These are phyloP conservation scores for Calonectria honghensis DNA, from an alignment of 2,329 filamentous ascomycete genomes.

Conservation along the genomic window DNA sequence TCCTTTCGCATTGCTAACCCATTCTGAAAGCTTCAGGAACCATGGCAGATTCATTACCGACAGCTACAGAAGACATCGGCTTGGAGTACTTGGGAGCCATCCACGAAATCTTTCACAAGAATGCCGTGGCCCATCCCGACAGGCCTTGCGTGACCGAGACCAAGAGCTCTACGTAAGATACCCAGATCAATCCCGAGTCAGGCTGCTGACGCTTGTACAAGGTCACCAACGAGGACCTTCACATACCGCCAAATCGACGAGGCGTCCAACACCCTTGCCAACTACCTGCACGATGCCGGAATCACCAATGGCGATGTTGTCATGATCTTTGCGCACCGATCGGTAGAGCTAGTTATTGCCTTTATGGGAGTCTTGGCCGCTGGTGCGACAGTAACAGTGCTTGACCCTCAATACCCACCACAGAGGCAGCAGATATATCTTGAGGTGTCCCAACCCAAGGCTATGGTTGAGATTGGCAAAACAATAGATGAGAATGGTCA, in stretches of 20 bases:
- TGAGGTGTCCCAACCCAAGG: conserved; percentile 74
- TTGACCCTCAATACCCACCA: conserved; percentile 55
- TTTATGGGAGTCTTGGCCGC: conserved; percentile 83
- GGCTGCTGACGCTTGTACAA: conserved; percentile 4
- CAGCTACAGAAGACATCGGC: no score
- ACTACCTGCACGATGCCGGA: conserved; percentile 84
- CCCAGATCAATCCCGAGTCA: background rate
- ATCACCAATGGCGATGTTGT: conserved; percentile 89
- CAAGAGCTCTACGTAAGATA: conserved; percentile 55
- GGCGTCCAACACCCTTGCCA: conserved; percentile 85
- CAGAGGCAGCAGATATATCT: conserved; percentile 75
- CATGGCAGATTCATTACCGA: conserved; percentile 30
- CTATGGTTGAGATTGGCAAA: conserved; percentile 79
- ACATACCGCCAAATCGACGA: conserved; percentile 90
- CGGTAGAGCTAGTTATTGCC: conserved; percentile 78
- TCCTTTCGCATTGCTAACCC: no score
- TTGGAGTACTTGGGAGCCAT: conserved; percentile 75
- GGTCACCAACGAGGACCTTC: conserved; percentile 78
- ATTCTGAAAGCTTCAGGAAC: conserved; percentile 1
- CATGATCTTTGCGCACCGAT: conserved; percentile 92
- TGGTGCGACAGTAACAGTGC: conserved; percentile 65
- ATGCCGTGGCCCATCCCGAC: conserved; percentile 81
- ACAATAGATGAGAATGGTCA: conserved; percentile 78
- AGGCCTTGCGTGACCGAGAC: conserved; percentile 70
- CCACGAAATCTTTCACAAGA: conserved; percentile 79